Evolutionary conservation across 2,329 filamentous ascomycete genomes (phyloP).

Genomic region (Achaetomium macrosporum): DNA sequence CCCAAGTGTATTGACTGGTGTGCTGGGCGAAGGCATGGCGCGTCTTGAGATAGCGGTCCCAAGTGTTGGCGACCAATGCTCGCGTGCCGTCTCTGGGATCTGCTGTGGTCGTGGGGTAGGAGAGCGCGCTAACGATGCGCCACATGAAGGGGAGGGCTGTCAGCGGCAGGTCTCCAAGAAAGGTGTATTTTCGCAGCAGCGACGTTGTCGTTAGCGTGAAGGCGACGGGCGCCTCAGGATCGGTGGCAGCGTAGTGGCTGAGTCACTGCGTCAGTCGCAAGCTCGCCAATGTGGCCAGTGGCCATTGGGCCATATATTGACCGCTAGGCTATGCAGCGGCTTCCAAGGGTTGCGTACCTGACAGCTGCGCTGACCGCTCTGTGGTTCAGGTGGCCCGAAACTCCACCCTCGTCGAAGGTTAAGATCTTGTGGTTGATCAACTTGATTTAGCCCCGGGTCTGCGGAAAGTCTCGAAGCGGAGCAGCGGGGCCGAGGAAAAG

Average conservation of each 20-base stretch:
- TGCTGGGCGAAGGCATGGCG: constrained; percentile 35
- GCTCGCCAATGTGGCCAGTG: neutral
- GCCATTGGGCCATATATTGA: neutral
- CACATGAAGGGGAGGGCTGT: constrained; percentile 33
- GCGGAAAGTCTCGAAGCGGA: neutral
- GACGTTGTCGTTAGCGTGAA: constrained; percentile 34
- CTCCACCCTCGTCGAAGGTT: constrained; percentile 36
- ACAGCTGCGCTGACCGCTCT: constrained; percentile 35
- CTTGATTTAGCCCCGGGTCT: neutral
- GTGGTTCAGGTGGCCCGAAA: constrained; percentile 37
- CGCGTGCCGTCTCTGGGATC: constrained; percentile 23
- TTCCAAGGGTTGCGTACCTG: constrained; percentile 25
- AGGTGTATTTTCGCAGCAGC: constrained; percentile 34
- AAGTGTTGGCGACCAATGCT: constrained; percentile 33
- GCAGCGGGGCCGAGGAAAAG: neutral
- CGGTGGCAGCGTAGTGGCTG: constrained; percentile 28
- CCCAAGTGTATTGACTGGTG: constrained; percentile 37
- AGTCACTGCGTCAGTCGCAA: neutral
- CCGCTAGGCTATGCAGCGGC: neutral
- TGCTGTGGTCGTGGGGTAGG: constrained; percentile 17
- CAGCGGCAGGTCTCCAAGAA: constrained; percentile 33
- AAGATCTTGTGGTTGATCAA: constrained; percentile 28
- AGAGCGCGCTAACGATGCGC: constrained; percentile 22
- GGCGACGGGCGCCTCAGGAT: constrained; percentile 29
- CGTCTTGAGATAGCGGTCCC: constrained; percentile 32